Evolutionary conservation across 2,329 filamentous ascomycete species (phyloP), one percentile per base, ranked within the genome.

Genomic region (Sporothrix brasiliensis): DNA sequence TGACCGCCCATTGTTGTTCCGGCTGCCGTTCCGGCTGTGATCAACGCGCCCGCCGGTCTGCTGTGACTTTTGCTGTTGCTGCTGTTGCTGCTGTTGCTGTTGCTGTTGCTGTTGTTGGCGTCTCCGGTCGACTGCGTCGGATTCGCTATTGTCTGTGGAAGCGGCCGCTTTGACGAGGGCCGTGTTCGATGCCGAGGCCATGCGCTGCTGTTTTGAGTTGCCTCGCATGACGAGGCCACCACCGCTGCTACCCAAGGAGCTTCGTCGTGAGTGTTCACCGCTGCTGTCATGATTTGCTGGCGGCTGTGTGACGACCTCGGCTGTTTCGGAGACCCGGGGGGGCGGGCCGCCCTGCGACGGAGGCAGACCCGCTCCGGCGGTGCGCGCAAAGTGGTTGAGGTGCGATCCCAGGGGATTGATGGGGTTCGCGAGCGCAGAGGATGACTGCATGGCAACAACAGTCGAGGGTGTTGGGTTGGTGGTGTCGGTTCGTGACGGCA

Each of bases 41-140:
- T 69, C 79, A 52, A 81, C 80, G 68, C 76, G 34, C 58, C 56
- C 77, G 49, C 70, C 75, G 72, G 77, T 79, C 61, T 80, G 78
- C 14, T 78, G 77, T 39, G 79, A 77, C 30, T 69, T 70, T 50
- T 68, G 53, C 39, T 67, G 69, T 24, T 63, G 71, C 27, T 67
- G 65, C n/a, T 63, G 71, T 39, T 67, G 65, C 56, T 68, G 53
- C 39, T 67, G 69, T 24, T 63, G 71, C 47, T 68, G 66, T 3
- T 44, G 56, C 16, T 56, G 68, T 34, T 47, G 61, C 5, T 27
- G 69, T 24, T 63, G 71, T 39, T 67, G 65, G 21, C 16, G 30
- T n/a, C 30, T 14, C 6, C 65, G 69, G 44, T 71, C 69, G 53
- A 75, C 69, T 16, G 74, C 67, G 71, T 77, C 78, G 73, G 80